Evolutionary conservation across 345 rosid genomes (phyloP).

Genomic region (Salix suchowensis): DNA sequence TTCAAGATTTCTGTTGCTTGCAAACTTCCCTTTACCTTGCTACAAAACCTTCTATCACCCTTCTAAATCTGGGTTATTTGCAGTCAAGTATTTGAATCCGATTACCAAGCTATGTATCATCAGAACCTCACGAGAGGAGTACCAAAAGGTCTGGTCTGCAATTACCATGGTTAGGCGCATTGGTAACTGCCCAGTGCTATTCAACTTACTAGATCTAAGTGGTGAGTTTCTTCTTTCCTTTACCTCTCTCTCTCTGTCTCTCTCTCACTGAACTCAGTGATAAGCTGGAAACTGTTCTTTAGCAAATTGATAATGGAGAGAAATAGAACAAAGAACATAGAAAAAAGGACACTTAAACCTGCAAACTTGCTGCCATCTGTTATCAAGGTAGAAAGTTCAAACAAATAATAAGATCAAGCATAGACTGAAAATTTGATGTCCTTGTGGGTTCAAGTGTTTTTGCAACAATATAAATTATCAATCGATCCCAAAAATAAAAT

Average conservation of each 20-base stretch:
- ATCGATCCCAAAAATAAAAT: no score
- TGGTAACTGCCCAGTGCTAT: conserved; percentile 55
- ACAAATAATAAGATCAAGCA: background rate
- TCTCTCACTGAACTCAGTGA: background rate
- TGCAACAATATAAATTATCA: no score
- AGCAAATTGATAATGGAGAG: background rate
- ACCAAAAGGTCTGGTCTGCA: conserved; percentile 72
- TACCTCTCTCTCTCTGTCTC: background rate
- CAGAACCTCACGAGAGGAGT: conserved; percentile 67
- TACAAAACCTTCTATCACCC: background rate
- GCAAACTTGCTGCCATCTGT: background rate
- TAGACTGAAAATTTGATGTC: no score
- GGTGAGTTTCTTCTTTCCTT: conserved; percentile 36
- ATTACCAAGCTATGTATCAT: conserved; percentile 63
- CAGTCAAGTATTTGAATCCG: conserved; percentile 73
- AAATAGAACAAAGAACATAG: background rate
- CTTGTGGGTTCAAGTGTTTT: no score
- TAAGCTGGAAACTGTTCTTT: background rate
- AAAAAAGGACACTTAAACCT: background rate
- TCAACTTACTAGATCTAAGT: conserved; percentile 64
- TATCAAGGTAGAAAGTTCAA: background rate
- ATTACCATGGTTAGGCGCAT: conserved; percentile 62
- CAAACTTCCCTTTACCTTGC: background rate
- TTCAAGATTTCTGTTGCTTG: background rate
- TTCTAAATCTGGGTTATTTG: background rate